Conservation (phyloP, 2,329 filamentous ascomycete genomes). For the Colletotrichum kahawae region DNA sequence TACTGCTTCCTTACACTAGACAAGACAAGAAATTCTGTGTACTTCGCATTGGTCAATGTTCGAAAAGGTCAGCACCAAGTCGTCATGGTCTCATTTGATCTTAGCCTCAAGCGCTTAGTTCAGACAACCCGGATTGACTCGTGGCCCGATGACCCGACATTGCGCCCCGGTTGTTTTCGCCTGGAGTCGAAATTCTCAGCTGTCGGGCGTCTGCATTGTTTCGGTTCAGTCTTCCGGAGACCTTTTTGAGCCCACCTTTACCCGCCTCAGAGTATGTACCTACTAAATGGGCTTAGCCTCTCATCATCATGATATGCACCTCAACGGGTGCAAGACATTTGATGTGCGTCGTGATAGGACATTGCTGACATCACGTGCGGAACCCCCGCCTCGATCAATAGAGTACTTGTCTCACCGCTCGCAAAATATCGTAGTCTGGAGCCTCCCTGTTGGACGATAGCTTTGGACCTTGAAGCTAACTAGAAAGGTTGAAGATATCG, state of each 20-base stretch:
- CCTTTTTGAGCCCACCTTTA: not conserved
- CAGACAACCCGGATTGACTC: accelerated
- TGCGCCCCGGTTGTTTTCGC: not conserved
- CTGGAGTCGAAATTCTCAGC: not conserved
- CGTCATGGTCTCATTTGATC: not conserved
- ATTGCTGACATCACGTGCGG: not conserved
- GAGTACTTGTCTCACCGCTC: not conserved
- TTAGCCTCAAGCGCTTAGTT: not conserved
- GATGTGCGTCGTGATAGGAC: not conserved
- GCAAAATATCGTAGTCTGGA: not conserved
- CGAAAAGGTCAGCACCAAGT: not conserved
- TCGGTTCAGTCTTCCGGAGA: accelerated
- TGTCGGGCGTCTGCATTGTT: not conserved
- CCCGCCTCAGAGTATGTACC: not conserved
- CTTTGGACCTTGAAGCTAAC: not conserved
- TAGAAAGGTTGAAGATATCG: not conserved
- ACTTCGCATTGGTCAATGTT: not conserved
- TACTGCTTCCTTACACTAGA: not conserved
- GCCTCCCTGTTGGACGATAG: not conserved
- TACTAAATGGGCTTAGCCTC: not conserved
- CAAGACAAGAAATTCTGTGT: accelerated
- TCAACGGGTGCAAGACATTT: not conserved
- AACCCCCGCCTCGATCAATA: not conserved
- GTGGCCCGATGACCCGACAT: not conserved
- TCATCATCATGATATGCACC: not conserved